A percentile compares a stretch with the other conserved stretches of the same genome.
Evolutionary conservation across 108 stramenopile species (phyloP).

Genomic region (Skeletonema potamos): DNA sequence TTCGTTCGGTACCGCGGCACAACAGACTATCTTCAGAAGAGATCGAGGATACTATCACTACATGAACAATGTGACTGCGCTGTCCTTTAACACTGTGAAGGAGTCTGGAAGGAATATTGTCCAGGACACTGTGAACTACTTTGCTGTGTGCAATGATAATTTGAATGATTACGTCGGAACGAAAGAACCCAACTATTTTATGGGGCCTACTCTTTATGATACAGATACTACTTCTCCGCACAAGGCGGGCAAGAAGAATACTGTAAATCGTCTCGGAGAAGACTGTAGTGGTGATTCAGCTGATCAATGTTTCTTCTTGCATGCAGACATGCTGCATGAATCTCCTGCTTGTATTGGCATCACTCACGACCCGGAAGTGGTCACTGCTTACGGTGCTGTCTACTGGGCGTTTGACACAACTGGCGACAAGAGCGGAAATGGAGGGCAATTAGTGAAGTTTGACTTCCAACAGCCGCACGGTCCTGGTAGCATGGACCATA

Average conservation of each 20-base stretch:
- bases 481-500: conserved; percentile 55
- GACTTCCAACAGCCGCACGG: conserved; percentile 60
- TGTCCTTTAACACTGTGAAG: conserved; percentile 50
- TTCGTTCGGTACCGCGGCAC: conserved; percentile 23
- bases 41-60: conserved; percentile 62
- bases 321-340: conserved; percentile 61
- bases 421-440: conserved; percentile 38
- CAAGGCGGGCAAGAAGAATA: conserved; percentile 38
- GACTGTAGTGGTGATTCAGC: conserved; percentile 29
- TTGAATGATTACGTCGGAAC: conserved; percentile 39
- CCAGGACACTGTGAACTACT: conserved; percentile 53
- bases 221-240: conserved; percentile 13
- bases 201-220: conserved; percentile 59
- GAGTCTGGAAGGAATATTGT: conserved; percentile 34
- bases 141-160: conserved; percentile 56
- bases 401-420: conserved; percentile 55
- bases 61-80: conserved; percentile 52
- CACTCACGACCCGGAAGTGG: conserved; percentile 50
- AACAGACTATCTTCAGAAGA: conserved; percentile 26
- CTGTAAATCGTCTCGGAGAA: conserved; percentile 48
- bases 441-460: conserved; percentile 49
- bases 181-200: conserved; percentile 52
- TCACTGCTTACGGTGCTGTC: conserved; percentile 46
- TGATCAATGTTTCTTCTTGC: conserved; percentile 55
- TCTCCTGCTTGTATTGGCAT: conserved; percentile 52